Conservation (phyloP, 2,329 filamentous ascomycete genomes). For the Xylaria sp. region DNA sequence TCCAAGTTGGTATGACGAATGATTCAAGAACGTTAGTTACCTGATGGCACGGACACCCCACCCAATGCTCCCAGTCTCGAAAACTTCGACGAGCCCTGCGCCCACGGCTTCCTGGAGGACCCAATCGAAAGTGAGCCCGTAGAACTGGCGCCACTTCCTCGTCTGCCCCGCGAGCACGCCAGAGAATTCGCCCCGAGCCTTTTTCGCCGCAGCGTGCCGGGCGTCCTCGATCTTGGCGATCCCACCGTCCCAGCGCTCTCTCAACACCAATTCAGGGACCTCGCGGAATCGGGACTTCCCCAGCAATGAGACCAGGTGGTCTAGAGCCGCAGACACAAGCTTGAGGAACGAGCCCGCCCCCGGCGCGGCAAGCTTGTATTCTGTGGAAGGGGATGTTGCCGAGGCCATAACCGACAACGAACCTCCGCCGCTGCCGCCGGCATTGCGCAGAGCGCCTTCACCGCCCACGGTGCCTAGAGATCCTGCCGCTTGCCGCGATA, state of each 20-base stretch:
- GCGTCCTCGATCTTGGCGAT: conserved; percentile 53
- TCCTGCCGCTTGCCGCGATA: conserved; percentile 70
- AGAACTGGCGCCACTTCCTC: conserved; percentile 73
- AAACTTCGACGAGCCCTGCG: conserved; percentile 72
- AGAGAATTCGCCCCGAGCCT: conserved; percentile 59
- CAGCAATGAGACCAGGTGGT: conserved; percentile 66
- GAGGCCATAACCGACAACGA: conserved; percentile 52
- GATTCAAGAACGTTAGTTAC: conserved; percentile 26
- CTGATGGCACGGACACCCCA: conserved; percentile 61
- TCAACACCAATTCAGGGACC: conserved; percentile 64
- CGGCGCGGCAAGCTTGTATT: conserved; percentile 67
- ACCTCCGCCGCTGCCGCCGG: conserved; percentile 58
- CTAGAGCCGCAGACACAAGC: conserved; percentile 64
- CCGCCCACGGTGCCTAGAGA: conserved; percentile 73
- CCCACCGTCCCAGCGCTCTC: conserved; percentile 75
- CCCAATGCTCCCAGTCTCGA: conserved; percentile 77
- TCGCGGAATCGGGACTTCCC: conserved; percentile 66
- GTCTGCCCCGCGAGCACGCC: conserved; percentile 66
- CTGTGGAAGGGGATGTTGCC: conserved; percentile 46
- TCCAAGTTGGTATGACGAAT: not conserved
- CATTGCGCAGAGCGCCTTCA: conserved; percentile 65
- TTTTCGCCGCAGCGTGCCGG: conserved; percentile 51
- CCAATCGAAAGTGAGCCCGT: conserved; percentile 74
- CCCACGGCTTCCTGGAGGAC: conserved; percentile 73
- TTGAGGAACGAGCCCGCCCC: conserved; percentile 71